Evolutionary conservation across 2,329 filamentous ascomycete genomes (phyloP).

Genomic region (Westerdykella aurantiaca): DNA sequence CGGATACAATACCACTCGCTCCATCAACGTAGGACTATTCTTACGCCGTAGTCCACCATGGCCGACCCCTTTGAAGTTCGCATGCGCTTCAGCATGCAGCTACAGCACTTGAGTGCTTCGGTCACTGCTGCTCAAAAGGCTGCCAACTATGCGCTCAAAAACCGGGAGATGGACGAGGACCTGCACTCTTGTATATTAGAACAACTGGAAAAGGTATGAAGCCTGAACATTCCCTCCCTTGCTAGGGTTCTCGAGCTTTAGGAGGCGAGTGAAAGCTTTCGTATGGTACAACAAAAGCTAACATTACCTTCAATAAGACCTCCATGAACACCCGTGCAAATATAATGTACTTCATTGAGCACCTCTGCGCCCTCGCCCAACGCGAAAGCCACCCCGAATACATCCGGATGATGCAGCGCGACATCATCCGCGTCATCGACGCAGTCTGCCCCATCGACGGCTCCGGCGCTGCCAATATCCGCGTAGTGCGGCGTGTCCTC

Average conservation of each 20-base stretch:
- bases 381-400: conserved; percentile 74
- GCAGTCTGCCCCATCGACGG: conserved; percentile 83
- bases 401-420: conserved; percentile 88
- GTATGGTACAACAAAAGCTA: not conserved
- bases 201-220: conserved; percentile 73
- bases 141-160: conserved; percentile 89
- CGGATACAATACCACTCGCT: not conserved
- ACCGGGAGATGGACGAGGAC: conserved; percentile 93
- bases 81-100: conserved; percentile 87
- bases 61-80: conserved; percentile 95
- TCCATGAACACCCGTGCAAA: conserved; percentile 94
- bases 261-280: no score
- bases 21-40: not conserved
- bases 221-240: not conserved
- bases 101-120: conserved; percentile 86
- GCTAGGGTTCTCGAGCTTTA: not conserved
- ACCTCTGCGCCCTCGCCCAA: conserved; percentile 79
- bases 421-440: conserved; percentile 87
- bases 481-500: conserved; percentile 79
- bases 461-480: conserved; percentile 86
- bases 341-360: conserved; percentile 98
- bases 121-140: conserved; percentile 86
- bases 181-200: conserved; percentile 95
- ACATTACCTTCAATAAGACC: not conserved
- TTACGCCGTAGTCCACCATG: conserved; percentile 40